phyloP scores from a whole-genome alignment of 345 rosid species.

The Geranium rotundifolium region DNA sequence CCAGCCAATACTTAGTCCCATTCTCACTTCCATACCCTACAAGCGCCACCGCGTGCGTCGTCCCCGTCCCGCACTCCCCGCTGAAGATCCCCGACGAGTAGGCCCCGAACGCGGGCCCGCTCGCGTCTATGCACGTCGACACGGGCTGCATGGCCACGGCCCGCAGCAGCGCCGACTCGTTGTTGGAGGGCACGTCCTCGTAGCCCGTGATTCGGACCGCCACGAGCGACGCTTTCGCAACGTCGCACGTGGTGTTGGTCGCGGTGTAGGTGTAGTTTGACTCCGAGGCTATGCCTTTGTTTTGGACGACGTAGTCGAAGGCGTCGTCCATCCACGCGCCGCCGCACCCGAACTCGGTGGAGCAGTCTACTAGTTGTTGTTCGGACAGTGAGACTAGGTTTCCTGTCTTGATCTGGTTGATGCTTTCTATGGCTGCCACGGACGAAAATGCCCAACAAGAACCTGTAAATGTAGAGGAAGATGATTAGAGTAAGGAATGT shows the following conservation, averaged over 20 bases:
- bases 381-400: neutral
- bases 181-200: neutral
- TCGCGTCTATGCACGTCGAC: slow-evolving; percentile 22
- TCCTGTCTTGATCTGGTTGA: slow-evolving; percentile 17
- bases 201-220: slow-evolving; percentile 7
- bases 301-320: slow-evolving; percentile 8
- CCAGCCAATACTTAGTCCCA: slow-evolving; percentile 19
- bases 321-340: slow-evolving; percentile 24
- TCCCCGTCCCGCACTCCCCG: slow-evolving; percentile 12
- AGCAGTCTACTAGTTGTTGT: neutral
- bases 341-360: slow-evolving; percentile 11
- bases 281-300: slow-evolving; percentile 18
- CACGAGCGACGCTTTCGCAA: neutral
- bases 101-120: slow-evolving; percentile 12
- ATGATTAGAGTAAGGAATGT: too few relatives aligned
- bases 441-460: slow-evolving; percentile 32
- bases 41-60: slow-evolving; percentile 21
- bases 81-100: slow-evolving; percentile 20
- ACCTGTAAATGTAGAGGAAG: too few relatives aligned
- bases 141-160: slow-evolving; percentile 28
- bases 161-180: slow-evolving; percentile 11
- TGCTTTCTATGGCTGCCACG: slow-evolving; percentile 23
- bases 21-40: slow-evolving; percentile 20
- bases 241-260: slow-evolving; percentile 8
- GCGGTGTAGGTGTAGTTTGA: slow-evolving; percentile 13